Base-by-base conservation (phyloP, 1,284 basidiomycete genomes). In the Cutaneotrichosporon mucoides region DNA sequence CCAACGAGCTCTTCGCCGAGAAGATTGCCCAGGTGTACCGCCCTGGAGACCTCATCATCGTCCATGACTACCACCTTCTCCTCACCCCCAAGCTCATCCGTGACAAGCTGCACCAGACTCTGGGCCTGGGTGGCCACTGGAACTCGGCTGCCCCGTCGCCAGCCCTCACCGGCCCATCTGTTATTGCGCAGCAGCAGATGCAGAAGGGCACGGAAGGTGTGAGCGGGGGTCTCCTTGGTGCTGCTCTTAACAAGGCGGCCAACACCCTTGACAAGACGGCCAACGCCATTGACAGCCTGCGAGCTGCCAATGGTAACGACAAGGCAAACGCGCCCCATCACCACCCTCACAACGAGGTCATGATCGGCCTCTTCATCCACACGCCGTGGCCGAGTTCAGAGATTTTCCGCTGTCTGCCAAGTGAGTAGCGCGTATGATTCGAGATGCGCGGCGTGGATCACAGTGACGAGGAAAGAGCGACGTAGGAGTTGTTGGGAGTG, bases 381-480 rank as follows among this genome's bases (percentile, higher is more conserved):
- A 96, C 94, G 1, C 94, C 95, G 1, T 98, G 97, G 86, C 95
- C 95, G 3, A 91, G 88, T 73, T 92, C 89, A 65, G 95, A 99
- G 73, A 88, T 98, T 64, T 99, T 98, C 83, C 83, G 95, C 58
- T 95, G 91, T 78, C 79, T 97, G 49, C 93, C 92, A 4, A 86
- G 88, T 88, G 67, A 75, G 85, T 83, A 44, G 16, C 13, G 13
- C 15, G n/a, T 2, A 42, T 24, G 24, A 24, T 24, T 24, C 24
- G 24, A 24, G 24, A 24, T 24, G 24, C 24, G 24, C 24, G 24
- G 24, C 24, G 24, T 24, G 24, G 24, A 24, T 24, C 24, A 24
- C 24, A 24, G 24, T 24, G 24, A 24, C 24, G 24, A 24, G 24
- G 24, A 24, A 24, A 24, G 24, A 24, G 24, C 24, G 24, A 24